Evolutionary conservation across 2,329 filamentous ascomycete species (phyloP), one percentile per base, ranked within the genome.

Genomic region (Aspergillus unguis): DNA sequence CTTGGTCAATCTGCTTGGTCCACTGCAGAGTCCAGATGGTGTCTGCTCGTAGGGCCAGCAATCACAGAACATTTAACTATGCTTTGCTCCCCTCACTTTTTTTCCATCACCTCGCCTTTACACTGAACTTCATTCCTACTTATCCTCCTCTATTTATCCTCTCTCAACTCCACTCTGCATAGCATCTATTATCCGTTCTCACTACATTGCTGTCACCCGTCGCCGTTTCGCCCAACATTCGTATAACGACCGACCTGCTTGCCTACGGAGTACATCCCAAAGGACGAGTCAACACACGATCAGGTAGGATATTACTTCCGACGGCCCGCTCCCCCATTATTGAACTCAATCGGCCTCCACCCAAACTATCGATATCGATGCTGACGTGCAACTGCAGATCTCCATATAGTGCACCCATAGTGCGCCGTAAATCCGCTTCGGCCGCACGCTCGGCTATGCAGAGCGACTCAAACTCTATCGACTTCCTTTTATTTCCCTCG

Each of bases 21-120:
- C 50, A 54, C 58, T 43, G 44, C 37, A 35, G 54, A 32, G 51
- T 53, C 48, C 53, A 56, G 57, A 59, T 53, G 52, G 50, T 52
- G 58, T 44, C 49, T 55, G 43, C 55, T 59, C 54, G 53, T 63
- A 63, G 61, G 57, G 61, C 60, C 54, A 62, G 61, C 58, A 61
- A 62, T 63, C 58, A 61, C 52, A 62, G 58, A 60, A 58, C 61
- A 63, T 63, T 63, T 62, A 63, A 60, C 60, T 55, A 61, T 62
- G 57, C 61, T 59, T 58, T 57, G 50, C 56, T 58, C 58, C 61
- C 60, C 53, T 55, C 48, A 49, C 53, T 29, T 37, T 44, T 44
- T 45, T 56, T 43, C 44, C 54, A 29, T 26, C 46, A 40, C 44
- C 33, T 40, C 17, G 17, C 17, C 17, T 17, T 17, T 17, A 17